Evolutionary conservation across 2,329 filamentous ascomycete species (phyloP).

Genomic region (Diaporthe eres): DNA sequence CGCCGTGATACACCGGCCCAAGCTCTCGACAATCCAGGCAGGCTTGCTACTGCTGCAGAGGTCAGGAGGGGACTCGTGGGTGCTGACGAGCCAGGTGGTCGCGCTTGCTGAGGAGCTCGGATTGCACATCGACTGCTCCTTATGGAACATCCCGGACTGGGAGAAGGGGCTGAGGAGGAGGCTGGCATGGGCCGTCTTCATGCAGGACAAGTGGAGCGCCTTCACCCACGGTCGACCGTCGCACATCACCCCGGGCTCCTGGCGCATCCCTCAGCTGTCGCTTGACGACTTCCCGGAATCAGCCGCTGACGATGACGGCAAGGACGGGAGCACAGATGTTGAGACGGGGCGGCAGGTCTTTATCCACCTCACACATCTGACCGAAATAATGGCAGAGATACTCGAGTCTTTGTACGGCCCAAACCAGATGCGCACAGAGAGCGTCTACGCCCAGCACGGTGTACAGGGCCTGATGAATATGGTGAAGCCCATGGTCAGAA

Average conservation of each 20-base stretch:
- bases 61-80: conserved; percentile 62
- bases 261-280: conserved; percentile 79
- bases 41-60: conserved; percentile 67
- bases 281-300: conserved; percentile 81
- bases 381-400: conserved; percentile 82
- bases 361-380: conserved; percentile 81
- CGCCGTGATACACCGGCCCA: conserved; percentile 66
- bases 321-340: conserved; percentile 74
- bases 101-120: conserved; percentile 71
- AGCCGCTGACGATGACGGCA: conserved; percentile 73
- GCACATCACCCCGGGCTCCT: conserved; percentile 77
- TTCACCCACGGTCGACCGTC: conserved; percentile 89
- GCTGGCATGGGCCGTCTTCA: conserved; percentile 74
- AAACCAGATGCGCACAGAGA: conserved; percentile 77
- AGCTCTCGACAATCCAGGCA: conserved; percentile 68
- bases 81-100: conserved; percentile 66
- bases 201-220: conserved; percentile 83
- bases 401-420: conserved; percentile 87
- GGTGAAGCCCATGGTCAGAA: conserved; percentile 86
- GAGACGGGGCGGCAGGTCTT: conserved; percentile 80
- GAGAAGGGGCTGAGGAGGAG: conserved; percentile 74
- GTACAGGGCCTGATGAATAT: conserved; percentile 80
- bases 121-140: conserved; percentile 71
- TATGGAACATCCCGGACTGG: conserved; percentile 75
- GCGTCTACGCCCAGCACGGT: conserved; percentile 76